A percentile compares a stretch with the other conserved stretches of the same genome.
Conservation (phyloP, 208 protist species). For the Trypanosoma platydactyli region DNA sequence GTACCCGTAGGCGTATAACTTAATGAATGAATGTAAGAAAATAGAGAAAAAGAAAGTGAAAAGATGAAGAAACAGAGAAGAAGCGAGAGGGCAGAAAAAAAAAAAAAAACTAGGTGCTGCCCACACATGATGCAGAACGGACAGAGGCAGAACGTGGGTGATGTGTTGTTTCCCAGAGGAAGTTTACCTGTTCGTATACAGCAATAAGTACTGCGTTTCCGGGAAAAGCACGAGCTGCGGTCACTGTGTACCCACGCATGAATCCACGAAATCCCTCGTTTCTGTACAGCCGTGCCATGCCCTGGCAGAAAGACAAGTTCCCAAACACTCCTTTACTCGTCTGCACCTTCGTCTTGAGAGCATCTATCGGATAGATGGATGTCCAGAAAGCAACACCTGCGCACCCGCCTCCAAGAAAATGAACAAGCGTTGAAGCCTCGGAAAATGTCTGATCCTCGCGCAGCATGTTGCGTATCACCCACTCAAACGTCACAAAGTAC, state of each 20-base stretch:
- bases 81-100: slow-evolving; percentile 15
- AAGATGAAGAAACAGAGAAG: slow-evolving; percentile 5
- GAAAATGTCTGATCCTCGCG: slow-evolving; percentile 59
- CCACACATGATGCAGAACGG: slow-evolving; percentile 13
- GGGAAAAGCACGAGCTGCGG: slow-evolving; percentile 88
- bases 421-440: slow-evolving; percentile 71
- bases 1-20: neutral
- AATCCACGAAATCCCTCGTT: slow-evolving; percentile 83
- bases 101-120: slow-evolving; percentile 17
- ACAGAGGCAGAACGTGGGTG: slow-evolving; percentile 8
- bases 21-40: slow-evolving; percentile 5
- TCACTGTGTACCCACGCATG: slow-evolving; percentile 86
- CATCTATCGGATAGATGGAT: slow-evolving; percentile 87
- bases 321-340: slow-evolving; percentile 81
- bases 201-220: slow-evolving; percentile 90
- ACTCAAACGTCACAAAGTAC: slow-evolving; percentile 88
- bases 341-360: slow-evolving; percentile 91
- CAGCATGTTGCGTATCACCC: slow-evolving; percentile 70
- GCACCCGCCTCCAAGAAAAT: slow-evolving; percentile 84
- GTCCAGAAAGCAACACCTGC: slow-evolving; percentile 91
- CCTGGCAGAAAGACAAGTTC: slow-evolving; percentile 71
- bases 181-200: slow-evolving; percentile 85
- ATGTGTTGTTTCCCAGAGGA: slow-evolving; percentile 45
- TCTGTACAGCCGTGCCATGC: slow-evolving; percentile 75
- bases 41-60: too few relatives aligned